Conservation (phyloP, 805 yeast genomes). For the Candida ulmi region DNA sequence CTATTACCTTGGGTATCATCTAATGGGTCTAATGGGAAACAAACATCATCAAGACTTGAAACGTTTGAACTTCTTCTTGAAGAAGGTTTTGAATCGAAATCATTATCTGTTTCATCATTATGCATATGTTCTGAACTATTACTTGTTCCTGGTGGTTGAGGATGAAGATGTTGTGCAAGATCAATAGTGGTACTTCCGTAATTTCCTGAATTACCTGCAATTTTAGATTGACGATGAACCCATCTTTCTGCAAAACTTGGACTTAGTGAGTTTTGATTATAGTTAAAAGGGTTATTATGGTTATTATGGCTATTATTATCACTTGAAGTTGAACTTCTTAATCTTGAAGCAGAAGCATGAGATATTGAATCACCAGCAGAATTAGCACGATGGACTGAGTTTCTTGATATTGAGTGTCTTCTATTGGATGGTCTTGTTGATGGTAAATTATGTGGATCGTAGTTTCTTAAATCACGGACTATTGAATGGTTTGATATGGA, state of each 20-base stretch:
- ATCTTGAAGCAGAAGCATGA: background rate
- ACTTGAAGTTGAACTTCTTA: constrained; percentile 1
- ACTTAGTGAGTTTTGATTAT: constrained; percentile 1
- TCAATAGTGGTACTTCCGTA: background rate
- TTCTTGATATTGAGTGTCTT: constrained; percentile 2
- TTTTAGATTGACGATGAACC: constrained; percentile 17
- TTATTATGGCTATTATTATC: no score
- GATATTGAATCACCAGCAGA: background rate
- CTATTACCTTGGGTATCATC: constrained; percentile 22
- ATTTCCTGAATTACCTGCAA: background rate
- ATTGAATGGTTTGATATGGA: constrained; percentile 1
- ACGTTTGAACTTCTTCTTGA: constrained; percentile 1
- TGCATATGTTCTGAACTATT: constrained; percentile 1
- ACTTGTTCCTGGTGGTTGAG: no score
- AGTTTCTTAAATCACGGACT: constrained; percentile 9
- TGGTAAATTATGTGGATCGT: constrained; percentile 10
- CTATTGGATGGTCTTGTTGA: constrained; percentile 1
- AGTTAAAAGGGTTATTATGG: constrained; percentile 1
- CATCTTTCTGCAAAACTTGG: constrained; percentile 25
- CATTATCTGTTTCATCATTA: constrained; percentile 20
- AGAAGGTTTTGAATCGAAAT: constrained; percentile 35
- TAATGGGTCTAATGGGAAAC: constrained; percentile 57
- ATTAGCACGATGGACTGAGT: no score
- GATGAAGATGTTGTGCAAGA: background rate
- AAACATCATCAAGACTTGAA: constrained; percentile 69